Evolutionary conservation across 768 basidiomycete genomes (phyloP).

Genomic region (Lentinus brumalis): DNA sequence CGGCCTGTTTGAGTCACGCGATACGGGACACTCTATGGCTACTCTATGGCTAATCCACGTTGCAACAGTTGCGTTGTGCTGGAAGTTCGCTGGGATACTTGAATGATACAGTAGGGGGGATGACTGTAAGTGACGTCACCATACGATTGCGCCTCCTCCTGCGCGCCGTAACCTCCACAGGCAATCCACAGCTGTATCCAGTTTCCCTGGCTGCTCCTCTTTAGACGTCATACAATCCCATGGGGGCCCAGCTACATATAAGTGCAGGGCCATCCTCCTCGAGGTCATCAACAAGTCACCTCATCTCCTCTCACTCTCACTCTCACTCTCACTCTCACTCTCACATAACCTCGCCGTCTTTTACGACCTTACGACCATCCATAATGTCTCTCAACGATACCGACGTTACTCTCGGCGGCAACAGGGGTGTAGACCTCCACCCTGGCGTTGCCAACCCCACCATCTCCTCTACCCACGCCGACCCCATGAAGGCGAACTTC

Average conservation of each 20-base stretch:
- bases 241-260: background rate
- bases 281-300: background rate
- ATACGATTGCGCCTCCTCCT: background rate
- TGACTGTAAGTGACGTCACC: background rate
- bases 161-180: background rate
- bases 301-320: background rate
- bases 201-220: background rate
- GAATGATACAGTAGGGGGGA: no score
- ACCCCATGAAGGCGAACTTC: conserved; percentile 44
- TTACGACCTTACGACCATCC: background rate
- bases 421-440: conserved; percentile 40
- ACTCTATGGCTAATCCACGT: no score
- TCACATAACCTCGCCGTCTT: background rate
- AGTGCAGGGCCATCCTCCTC: background rate
- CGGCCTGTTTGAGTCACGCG: no score
- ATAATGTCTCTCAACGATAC: conserved; percentile 42
- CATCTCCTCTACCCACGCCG: conserved; percentile 33
- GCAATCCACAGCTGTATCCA: background rate
- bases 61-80: no score
- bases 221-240: background rate
- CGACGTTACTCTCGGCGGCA: conserved; percentile 26
- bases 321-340: background rate
- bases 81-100: no score
- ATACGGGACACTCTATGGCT: no score
- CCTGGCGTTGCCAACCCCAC: conserved; percentile 51